Base-by-base conservation (phyloP, 2,329 filamentous ascomycete genomes). In the Coniella lustricola region DNA sequence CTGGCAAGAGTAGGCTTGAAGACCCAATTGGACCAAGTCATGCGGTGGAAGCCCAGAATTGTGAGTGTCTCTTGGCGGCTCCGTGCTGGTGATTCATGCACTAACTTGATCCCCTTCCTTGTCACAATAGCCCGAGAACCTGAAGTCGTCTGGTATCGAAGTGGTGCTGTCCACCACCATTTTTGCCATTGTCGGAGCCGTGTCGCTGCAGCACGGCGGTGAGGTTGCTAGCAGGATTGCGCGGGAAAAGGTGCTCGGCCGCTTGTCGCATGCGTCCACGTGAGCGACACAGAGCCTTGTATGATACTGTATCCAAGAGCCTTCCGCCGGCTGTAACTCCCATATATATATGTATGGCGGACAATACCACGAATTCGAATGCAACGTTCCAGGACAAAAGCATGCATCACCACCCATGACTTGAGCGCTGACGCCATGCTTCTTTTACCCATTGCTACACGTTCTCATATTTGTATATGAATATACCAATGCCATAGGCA, bases 41-140 rank as follows among this genome's bases (percentile, higher is more conserved):
- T 95, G 56, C 76, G 93, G 68, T 97, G 93, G 93, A 87, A 86
- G 66, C 93, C 93, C 22, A 81, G 79, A 70, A 76, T 85, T 71
- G 90, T 95, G 72, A 62, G 80, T 64, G 13, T 7, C n/a, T 25
- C 22, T n/a, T 17, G 18, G n/a, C 14, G 13, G 16, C 3, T 5
- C 2, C 13, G 2, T 22, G 46, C 5, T 29, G 25, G 25, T 5
- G 5, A n/a, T n/a, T 7, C 8, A 16, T 10, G 8, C 31, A 7
- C 34, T 54, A n/a, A 49, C 42, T 13, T 36, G 17, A 12, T 33
- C 12, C 37, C 17, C 31, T n/a, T 10, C 18, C 13, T 3, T 25
- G 4, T 16, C 5, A 16, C 21, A n/a, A 39, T 53, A 79, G 76
- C 77, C 82, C 18, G 72, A 83, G 53, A 83, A 90, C 58, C 74